Conservation (phyloP, 1,284 basidiomycete genomes). For the Cryptococcus deneoformans region DNA sequence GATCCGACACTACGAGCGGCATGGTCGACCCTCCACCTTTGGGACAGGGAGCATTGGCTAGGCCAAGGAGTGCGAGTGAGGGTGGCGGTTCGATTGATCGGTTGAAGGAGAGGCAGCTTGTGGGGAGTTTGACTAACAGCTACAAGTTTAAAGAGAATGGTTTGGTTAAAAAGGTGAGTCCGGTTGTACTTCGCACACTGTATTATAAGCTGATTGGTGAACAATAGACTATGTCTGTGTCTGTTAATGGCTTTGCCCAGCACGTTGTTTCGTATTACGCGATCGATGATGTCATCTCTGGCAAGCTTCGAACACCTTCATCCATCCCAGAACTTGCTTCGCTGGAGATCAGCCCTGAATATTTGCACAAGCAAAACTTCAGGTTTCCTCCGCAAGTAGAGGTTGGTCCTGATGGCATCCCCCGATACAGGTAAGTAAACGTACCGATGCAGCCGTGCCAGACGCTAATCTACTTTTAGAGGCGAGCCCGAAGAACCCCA, state of each 20-base stretch:
- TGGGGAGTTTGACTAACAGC: constrained; percentile 84
- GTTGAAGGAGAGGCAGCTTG: constrained; percentile 70
- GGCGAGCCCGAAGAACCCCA: constrained; percentile 38
- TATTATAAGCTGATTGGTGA: neutral
- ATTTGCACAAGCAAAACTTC: constrained; percentile 86
- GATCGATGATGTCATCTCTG: constrained; percentile 83
- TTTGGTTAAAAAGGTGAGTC: constrained; percentile 87
- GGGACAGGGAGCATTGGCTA: constrained; percentile 28
- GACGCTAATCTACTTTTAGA: constrained; percentile 11
- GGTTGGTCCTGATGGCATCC: constrained; percentile 73
- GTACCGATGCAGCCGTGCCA: neutral
- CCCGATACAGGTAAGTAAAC: constrained; percentile 61
- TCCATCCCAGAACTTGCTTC: constrained; percentile 82
- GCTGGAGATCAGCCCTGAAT: constrained; percentile 82
- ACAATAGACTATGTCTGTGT: constrained; percentile 82
- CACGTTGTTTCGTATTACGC: constrained; percentile 97
- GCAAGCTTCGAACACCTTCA: constrained; percentile 81
- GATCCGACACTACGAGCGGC: neutral
- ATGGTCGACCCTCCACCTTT: constrained; percentile 13
- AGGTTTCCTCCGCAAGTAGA: constrained; percentile 86
- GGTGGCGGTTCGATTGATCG: constrained; percentile 56
- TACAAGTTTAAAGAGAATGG: constrained; percentile 89
- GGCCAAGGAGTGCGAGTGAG: constrained; percentile 33
- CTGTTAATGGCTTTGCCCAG: constrained; percentile 78
- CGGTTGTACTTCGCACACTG: neutral